Evolutionary conservation across 441 rosid genomes (phyloP).

Genomic region (Raphanus hybrid): DNA sequence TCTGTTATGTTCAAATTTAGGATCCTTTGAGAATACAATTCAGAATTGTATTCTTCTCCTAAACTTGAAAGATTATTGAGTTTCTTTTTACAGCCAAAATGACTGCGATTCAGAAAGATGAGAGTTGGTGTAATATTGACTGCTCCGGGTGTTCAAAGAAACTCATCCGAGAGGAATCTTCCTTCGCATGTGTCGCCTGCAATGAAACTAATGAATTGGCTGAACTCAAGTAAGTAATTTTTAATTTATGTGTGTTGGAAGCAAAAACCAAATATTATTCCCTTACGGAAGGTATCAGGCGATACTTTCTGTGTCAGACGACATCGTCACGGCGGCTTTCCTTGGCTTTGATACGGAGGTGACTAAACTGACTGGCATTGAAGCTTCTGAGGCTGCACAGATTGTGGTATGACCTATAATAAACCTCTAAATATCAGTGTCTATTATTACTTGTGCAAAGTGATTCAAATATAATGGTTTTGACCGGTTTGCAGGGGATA

Average conservation of each 20-base stretch:
- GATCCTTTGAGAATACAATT: neutral
- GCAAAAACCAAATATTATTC: neutral
- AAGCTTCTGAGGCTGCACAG: neutral
- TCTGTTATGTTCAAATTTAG: neutral
- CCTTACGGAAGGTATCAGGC: neutral
- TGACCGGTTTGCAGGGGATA: neutral
- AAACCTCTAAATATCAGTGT: neutral
- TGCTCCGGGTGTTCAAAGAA: neutral
- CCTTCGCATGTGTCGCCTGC: neutral
- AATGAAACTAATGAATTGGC: neutral
- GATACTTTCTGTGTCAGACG: neutral
- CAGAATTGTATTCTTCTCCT: neutral
- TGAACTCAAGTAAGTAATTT: neutral
- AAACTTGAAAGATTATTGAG: no score
- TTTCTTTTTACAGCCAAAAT: no score
- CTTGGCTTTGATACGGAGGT: neutral
- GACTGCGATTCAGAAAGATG: neutral
- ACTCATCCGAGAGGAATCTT: neutral
- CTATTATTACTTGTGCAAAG: neutral
- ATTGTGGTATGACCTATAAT: conserved; percentile 2
- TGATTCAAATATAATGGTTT: neutral
- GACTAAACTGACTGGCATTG: neutral
- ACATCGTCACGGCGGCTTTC: neutral
- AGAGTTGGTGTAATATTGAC: neutral
- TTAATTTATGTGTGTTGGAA: neutral